Evolutionary conservation across 2,329 filamentous ascomycete genomes (phyloP).

Genomic region (Pezicula carpinea): DNA sequence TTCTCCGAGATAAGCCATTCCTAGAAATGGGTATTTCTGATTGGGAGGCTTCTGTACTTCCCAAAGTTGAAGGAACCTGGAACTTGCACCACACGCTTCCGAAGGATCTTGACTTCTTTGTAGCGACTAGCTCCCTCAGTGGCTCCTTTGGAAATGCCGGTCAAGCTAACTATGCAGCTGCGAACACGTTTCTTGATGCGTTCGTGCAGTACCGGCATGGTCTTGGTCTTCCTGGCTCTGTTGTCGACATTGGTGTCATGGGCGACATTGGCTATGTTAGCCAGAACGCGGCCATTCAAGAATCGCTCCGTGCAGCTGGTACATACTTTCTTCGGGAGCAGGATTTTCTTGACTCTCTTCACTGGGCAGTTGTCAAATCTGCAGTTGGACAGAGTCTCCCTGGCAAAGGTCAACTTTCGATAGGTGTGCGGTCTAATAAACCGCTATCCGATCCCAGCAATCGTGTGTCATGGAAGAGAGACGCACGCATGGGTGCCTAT

Average conservation of each 20-base stretch:
- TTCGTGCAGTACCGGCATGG: conserved; percentile 14
- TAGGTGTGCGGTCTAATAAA: conserved; percentile 3
- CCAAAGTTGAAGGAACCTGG: conserved; percentile 30
- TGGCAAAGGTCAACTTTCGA: not conserved
- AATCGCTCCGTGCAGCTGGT: not conserved
- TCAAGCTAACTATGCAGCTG: conserved; percentile 18
- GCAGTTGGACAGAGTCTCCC: not conserved
- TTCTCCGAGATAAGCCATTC: conserved; percentile 25
- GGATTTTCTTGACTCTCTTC: conserved; percentile 7
- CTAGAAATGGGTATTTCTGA: conserved; percentile 33
- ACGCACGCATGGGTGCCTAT: conserved; percentile 9
- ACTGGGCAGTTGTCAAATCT: conserved; percentile 3
- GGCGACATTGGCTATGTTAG: conserved; percentile 36
- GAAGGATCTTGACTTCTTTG: conserved; percentile 35
- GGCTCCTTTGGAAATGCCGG: conserved; percentile 13
- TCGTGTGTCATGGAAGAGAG: conserved; percentile 7
- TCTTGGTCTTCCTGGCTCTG: conserved; percentile 15
- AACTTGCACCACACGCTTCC: conserved; percentile 15
- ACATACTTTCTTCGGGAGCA: conserved; percentile 2
- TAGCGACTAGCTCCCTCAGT: conserved; percentile 33
- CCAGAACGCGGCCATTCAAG: conserved; percentile 28
- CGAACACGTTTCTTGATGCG: conserved; percentile 25
- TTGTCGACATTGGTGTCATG: conserved; percentile 19
- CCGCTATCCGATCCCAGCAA: conserved; percentile 7
- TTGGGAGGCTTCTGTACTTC: conserved; percentile 27